Evolutionary conservation across 441 rosid genomes (phyloP).

Genomic region (Syzygium syzygioides): DNA sequence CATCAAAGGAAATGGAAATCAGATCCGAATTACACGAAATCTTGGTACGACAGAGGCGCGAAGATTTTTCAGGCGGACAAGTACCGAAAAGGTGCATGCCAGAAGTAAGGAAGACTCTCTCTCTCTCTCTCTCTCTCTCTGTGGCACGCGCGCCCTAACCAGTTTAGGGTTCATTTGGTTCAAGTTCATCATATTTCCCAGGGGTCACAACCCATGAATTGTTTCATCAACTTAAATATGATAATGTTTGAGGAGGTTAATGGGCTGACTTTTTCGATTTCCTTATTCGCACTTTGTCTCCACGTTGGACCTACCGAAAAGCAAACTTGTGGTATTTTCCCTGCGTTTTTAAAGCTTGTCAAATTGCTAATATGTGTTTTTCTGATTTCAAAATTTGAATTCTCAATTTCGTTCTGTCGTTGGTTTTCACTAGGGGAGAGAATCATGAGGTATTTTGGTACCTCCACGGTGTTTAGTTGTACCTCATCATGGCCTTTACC

Average conservation of each 20-base stretch:
- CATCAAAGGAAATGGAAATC: slow-evolving; percentile 97
- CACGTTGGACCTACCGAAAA: background rate
- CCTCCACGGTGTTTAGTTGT: background rate
- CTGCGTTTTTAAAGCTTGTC: background rate
- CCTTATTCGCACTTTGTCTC: background rate
- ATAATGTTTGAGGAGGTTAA: background rate
- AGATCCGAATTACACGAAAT: slow-evolving; percentile 83
- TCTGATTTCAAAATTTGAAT: background rate
- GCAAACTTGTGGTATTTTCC: background rate
- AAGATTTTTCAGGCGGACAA: slow-evolving; percentile 79
- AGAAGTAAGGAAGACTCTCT: slow-evolving; percentile 39
- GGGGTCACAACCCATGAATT: background rate
- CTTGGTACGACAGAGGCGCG: slow-evolving; percentile 92
- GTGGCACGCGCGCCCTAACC: background rate
- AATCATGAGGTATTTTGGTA: background rate
- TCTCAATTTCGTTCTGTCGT: background rate
- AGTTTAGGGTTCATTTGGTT: background rate
- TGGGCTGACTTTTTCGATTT: background rate
- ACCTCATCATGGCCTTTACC: background rate
- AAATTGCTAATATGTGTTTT: background rate
- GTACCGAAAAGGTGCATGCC: slow-evolving; percentile 81
- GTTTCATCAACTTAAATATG: background rate
- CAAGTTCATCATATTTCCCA: background rate
- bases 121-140: background rate
- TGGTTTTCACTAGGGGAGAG: background rate